Conservation (phyloP, 225 moss, liverwort and hornwort species). For the Antitrichia curtipendula region DNA sequence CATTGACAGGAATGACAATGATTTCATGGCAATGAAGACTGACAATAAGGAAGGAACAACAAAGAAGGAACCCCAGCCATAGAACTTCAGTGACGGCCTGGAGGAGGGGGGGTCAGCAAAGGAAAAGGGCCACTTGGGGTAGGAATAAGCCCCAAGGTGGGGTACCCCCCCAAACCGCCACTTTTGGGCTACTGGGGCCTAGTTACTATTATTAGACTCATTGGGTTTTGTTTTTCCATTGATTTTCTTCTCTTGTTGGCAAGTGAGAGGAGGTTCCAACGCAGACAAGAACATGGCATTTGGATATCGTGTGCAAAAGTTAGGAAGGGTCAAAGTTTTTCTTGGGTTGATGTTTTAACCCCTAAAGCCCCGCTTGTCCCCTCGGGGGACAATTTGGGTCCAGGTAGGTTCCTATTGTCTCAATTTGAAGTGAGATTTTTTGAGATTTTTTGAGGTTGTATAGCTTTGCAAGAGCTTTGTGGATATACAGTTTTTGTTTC, state of each 20-base stretch:
- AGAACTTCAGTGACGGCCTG: background rate
- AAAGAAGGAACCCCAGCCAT: background rate
- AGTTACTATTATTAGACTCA: background rate
- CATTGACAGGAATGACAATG: background rate
- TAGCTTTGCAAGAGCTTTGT: no score
- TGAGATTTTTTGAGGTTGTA: no score
- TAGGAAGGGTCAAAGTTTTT: background rate
- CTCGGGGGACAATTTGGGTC: no score
- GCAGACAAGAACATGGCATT: background rate
- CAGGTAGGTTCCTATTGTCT: no score
- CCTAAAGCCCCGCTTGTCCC: no score
- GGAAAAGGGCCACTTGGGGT: background rate
- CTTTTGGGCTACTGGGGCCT: background rate
- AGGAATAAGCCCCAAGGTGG: no score
- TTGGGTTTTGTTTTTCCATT: no score
- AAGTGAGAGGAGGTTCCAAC: accelerated
- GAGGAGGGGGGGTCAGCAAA: background rate
- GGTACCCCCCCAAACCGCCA: background rate
- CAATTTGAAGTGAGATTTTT: no score
- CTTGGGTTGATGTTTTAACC: no score
- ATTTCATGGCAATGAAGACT: background rate
- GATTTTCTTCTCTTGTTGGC: background rate
- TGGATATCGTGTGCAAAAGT: background rate
- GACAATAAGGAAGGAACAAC: background rate
- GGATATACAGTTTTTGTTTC: no score